phyloP scores from a whole-genome alignment of 1,284 basidiomycete genomes.

The Thelephora terrestris region DNA sequence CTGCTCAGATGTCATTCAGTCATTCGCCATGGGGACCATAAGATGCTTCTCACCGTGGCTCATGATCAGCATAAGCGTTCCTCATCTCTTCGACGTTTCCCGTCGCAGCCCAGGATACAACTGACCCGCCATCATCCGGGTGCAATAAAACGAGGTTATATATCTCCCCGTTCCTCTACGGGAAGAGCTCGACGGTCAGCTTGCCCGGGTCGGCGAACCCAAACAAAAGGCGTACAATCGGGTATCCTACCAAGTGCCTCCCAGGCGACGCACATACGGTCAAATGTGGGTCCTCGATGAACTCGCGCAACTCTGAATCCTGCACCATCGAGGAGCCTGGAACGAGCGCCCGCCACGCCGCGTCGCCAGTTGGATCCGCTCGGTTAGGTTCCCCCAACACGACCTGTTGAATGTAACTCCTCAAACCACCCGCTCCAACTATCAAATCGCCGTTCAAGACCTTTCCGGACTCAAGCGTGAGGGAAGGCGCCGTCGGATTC shows the following conservation, averaged over 20 bases:
- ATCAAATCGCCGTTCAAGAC: conserved; percentile 30
- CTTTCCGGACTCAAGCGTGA: conserved; percentile 30
- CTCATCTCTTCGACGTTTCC: neutral
- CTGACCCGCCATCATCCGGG: conserved; percentile 34
- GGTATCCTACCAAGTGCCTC: conserved; percentile 33
- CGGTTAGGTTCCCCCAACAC: conserved; percentile 26
- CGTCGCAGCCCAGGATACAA: conserved; percentile 22
- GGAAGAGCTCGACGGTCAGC: neutral
- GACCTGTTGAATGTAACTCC: conserved; percentile 40
- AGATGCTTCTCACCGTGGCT: neutral
- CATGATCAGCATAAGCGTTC: neutral
- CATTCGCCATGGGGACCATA: neutral
- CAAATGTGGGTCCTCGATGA: conserved; percentile 32
- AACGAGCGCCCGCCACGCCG: conserved; percentile 38
- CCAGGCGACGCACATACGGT: conserved; percentile 33
- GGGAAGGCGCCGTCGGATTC: conserved; percentile 17
- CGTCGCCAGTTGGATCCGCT: conserved; percentile 41
- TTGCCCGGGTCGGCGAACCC: neutral
- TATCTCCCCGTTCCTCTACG: conserved; percentile 28
- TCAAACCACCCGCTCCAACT: conserved; percentile 36
- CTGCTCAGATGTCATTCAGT: conserved; percentile 16
- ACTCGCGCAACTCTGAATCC: conserved; percentile 37
- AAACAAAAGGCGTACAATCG: conserved; percentile 24
- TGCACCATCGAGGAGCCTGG: conserved; percentile 32
- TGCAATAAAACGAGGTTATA: conserved; percentile 34